Percentiles rank a stretch among this genome's conserved stretches.
Evolutionary conservation across 345 rosid genomes (phyloP).

Genomic region (Mallotus nudiflorus): DNA sequence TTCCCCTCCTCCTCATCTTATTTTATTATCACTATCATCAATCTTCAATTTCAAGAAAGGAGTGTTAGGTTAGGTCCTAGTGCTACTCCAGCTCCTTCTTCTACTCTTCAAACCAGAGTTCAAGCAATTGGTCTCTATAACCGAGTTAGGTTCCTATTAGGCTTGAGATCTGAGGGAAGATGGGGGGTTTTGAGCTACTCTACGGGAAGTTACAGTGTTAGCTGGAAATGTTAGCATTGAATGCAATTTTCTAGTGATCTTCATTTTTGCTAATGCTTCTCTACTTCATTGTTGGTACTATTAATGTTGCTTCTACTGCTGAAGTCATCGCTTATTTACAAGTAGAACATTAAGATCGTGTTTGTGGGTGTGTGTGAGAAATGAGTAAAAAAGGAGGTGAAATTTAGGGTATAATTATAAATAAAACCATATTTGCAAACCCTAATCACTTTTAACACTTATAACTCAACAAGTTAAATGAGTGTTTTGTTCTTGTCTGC

Average conservation of each 20-base stretch:
- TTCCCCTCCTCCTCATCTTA: slow-evolving; percentile 28
- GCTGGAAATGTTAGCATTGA: slow-evolving; percentile 46
- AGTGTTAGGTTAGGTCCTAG: slow-evolving; percentile 55
- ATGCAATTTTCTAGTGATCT: slow-evolving; percentile 60
- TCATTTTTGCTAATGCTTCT: slow-evolving; percentile 41
- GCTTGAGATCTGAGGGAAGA: slow-evolving; percentile 57
- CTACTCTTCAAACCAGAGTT: slow-evolving; percentile 38
- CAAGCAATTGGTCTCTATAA: slow-evolving; percentile 25
- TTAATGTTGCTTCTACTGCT: too few relatives aligned
- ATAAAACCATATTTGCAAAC: too few relatives aligned
- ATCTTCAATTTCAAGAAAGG: slow-evolving; percentile 78
- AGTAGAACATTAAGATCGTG: too few relatives aligned
- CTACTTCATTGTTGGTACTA: too few relatives aligned
- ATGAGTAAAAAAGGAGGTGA: neutral
- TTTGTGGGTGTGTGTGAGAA: neutral
- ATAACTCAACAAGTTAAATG: too few relatives aligned
- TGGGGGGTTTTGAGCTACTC: slow-evolving; percentile 22
- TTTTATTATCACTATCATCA: slow-evolving; percentile 32
- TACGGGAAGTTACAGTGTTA: slow-evolving; percentile 4
- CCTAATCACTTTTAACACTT: too few relatives aligned
- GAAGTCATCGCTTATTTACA: too few relatives aligned
- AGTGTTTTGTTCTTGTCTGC: too few relatives aligned
- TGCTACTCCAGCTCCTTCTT: slow-evolving; percentile 43
- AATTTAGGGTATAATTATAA: too few relatives aligned
- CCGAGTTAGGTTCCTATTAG: slow-evolving; percentile 42